Evolutionary conservation across 805 yeast species (phyloP), one percentile per base, ranked within the genome.

Genomic region (Saccharomycopsis selenospora): DNA sequence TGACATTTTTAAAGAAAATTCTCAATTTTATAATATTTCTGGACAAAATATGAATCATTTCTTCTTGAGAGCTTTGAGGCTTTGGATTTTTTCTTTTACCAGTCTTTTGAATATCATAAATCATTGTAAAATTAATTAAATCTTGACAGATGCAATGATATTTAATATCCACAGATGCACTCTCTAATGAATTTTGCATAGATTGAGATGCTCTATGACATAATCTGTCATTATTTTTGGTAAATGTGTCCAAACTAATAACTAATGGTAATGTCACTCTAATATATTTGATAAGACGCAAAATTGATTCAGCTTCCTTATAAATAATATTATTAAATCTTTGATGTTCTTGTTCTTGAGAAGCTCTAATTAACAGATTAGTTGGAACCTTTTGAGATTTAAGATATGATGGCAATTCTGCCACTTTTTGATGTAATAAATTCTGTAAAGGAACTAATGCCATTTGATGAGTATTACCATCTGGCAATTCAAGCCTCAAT

Each of bases 51-150:
- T 28, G 10, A 40, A 20, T 28, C 25, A n/a, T 43, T 29, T 17
- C 43, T 23, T 30, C 3, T 26, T n/a, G n/a, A 4, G 45, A 28
- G 28, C 40, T 38, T 22, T 45, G 47, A 29, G 50, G 29, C n/a
- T n/a, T n/a, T n/a, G n/a, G n/a, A 13, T 40, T 38, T 18, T 29
- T 17, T 5, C 26, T 13, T 11, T 14, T 43, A 6, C 30, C 49
- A 17, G 46, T 44, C 33, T 49, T 52, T 18, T 26, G 36, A 3
- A 52, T 46, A 25, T 52, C 55, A 27, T 49, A 49, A 24, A 47
- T 45, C 14, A 52, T 13, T 3, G 43, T 14, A 29, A 38, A 52
- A 22, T 49, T 49, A 3, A 42, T 14, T 24, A 51, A 27, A 24
- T 30, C 42, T 11, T 40, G 30, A 24, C 52, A 42, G 14, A 25